Evolutionary conservation across 768 basidiomycete species (phyloP).

Genomic region (Hygrocybe coccinea): DNA sequence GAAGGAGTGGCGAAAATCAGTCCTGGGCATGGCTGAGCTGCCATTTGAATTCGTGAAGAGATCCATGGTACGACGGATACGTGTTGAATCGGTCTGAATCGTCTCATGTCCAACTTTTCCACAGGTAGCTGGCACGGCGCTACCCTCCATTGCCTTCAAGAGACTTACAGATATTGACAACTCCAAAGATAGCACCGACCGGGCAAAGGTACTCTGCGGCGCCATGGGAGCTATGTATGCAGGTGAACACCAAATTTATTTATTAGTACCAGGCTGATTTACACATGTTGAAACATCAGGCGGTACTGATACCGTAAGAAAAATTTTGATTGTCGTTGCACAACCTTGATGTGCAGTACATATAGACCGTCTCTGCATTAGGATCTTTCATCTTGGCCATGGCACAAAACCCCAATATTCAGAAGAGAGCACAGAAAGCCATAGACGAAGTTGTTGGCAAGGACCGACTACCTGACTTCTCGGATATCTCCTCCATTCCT

Average conservation of each 20-base stretch:
- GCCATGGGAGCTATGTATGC: slow-evolving; percentile 2
- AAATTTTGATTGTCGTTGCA: neutral
- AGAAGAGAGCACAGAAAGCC: slow-evolving; percentile 36
- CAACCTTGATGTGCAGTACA: slow-evolving; percentile 6
- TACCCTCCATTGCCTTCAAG: neutral
- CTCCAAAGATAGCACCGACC: neutral
- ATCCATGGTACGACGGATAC: slow-evolving; percentile 20
- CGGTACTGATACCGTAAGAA: slow-evolving; percentile 7
- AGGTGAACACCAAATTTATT: neutral
- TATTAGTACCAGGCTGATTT: neutral
- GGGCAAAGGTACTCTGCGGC: neutral
- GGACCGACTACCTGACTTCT: slow-evolving; percentile 35
- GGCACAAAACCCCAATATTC: slow-evolving; percentile 36
- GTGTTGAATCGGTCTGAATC: no score
- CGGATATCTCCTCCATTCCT: slow-evolving; percentile 34
- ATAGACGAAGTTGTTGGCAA: slow-evolving; percentile 33
- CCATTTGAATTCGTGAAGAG: slow-evolving; percentile 31
- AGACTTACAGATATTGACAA: neutral
- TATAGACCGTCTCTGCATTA: slow-evolving; percentile 21
- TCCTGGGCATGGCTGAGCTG: slow-evolving; percentile 26
- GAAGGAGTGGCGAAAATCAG: slow-evolving; percentile 26
- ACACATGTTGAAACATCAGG: neutral
- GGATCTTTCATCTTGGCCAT: slow-evolving; percentile 37
- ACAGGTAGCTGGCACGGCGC: slow-evolving; percentile 1
- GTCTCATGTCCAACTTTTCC: neutral